These are phyloP conservation scores for Daldinia eschscholtzii DNA, from an alignment of 2,329 filamentous ascomycete genomes.

Conservation along the genomic window DNA sequence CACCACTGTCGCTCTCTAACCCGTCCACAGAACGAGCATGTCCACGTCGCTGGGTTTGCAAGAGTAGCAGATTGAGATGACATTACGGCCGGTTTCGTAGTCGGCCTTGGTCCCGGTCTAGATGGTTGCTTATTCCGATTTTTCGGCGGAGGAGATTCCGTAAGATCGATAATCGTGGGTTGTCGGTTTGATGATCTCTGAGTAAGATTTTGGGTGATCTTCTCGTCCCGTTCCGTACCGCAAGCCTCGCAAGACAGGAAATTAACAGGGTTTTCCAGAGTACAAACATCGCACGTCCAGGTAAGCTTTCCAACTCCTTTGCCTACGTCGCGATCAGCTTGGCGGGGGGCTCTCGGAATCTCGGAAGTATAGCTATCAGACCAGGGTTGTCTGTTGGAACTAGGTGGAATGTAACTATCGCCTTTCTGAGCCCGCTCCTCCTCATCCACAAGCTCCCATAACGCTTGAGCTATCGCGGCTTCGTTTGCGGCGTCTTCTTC, in stretches of 20 bases:
- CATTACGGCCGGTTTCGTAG: constrained; percentile 29
- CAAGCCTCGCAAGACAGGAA: constrained; percentile 70
- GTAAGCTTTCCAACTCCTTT: constrained; percentile 28
- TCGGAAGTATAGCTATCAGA: constrained; percentile 51
- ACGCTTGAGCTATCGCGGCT: constrained; percentile 83
- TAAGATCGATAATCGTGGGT: constrained; percentile 46
- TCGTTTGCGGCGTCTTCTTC: constrained; percentile 93
- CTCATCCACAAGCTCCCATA: constrained; percentile 88
- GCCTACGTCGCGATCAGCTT: constrained; percentile 1
- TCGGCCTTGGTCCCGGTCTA: constrained; percentile 37
- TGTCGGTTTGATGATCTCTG: constrained; percentile 41
- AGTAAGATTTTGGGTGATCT: constrained; percentile 45
- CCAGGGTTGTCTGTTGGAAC: constrained; percentile 61
- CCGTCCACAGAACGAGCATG: constrained; percentile 65
- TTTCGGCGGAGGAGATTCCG: constrained; percentile 30
- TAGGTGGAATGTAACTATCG: constrained; percentile 64
- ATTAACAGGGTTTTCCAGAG: constrained; percentile 65
- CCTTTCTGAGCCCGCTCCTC: constrained; percentile 73
- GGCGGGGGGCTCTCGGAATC: constrained; percentile 7
- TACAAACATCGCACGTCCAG: constrained; percentile 70
- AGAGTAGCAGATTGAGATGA: constrained; percentile 40
- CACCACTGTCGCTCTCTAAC: constrained; percentile 68
- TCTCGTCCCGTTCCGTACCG: constrained; percentile 57
- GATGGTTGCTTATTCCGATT: constrained; percentile 20
- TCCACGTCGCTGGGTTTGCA: constrained; percentile 57